These are phyloP conservation scores for Vigna nakashimae DNA, from an alignment of 306 rosid species.

Conservation along the genomic window DNA sequence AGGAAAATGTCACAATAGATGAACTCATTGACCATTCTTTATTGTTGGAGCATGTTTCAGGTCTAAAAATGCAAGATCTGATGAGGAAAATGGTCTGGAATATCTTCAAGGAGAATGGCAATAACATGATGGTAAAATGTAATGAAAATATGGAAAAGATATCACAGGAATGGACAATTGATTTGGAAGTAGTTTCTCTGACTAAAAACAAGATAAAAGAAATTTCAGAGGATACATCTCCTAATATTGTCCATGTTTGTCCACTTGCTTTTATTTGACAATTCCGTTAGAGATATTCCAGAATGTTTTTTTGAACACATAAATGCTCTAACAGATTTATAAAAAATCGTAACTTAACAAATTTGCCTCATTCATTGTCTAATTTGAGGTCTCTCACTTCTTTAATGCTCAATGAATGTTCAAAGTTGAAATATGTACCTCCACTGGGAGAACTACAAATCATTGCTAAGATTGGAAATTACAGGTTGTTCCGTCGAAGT, in stretches of 20 bases:
- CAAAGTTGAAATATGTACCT: not conserved
- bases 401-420: not conserved
- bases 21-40: not conserved
- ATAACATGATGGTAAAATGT: not conserved
- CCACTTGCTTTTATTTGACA: not conserved
- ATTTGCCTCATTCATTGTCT: not conserved
- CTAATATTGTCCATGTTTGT: not conserved
- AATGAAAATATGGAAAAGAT: not conserved
- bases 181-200: not conserved
- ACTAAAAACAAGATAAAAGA: not conserved
- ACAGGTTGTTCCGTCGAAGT: not conserved
- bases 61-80: not conserved
- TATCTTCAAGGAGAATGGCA: not conserved
- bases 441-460: slow-evolving; percentile 12
- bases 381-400: not conserved
- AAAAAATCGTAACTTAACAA: not conserved
- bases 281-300: not conserved
- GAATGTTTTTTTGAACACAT: not conserved
- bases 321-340: not conserved
- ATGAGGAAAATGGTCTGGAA: not conserved
- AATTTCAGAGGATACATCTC: not conserved
- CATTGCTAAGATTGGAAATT: not conserved
- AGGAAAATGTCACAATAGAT: not conserved
- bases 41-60: not conserved
- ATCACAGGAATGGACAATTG: not conserved